phyloP scores from a whole-genome alignment of 2,329 filamentous ascomycete species.

The Chlorencoelia australis region DNA sequence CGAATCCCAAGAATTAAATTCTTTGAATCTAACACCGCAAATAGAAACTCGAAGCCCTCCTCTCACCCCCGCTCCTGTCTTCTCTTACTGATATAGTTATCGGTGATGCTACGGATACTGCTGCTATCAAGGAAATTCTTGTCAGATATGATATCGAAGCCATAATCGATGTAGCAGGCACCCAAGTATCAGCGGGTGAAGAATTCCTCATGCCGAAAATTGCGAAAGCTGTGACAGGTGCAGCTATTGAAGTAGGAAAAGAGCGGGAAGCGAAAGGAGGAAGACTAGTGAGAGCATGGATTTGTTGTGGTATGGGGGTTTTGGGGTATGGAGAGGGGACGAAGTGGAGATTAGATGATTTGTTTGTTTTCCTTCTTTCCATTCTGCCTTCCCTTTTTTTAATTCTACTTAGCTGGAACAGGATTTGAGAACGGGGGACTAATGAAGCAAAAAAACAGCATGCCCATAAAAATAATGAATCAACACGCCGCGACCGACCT shows the following conservation, averaged over 20 bases:
- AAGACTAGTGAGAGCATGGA: conserved; percentile 30
- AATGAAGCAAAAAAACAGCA: too few species aligned
- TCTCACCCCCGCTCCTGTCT: conserved; percentile 26
- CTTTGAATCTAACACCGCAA: too few species aligned
- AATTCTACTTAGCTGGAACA: too few species aligned
- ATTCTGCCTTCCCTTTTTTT: too few species aligned
- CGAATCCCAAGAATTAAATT: too few species aligned
- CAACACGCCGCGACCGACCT: conserved; percentile 12
- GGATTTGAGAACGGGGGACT: too few species aligned
- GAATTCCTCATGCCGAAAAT: conserved; percentile 29
- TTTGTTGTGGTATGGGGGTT: conserved; percentile 27
- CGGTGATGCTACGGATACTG: conserved; percentile 30
- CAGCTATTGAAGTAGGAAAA: conserved; percentile 26
- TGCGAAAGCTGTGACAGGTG: conserved; percentile 28
- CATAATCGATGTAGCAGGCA: conserved; percentile 32
- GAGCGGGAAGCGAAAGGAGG: conserved; percentile 27
- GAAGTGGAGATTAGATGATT: too few species aligned
- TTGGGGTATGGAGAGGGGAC: too few species aligned
- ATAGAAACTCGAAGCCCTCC: conserved; percentile 30
- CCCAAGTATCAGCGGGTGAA: conserved; percentile 30
- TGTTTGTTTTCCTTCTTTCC: too few species aligned
- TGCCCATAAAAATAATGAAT: conserved; percentile 1
- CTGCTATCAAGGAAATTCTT: conserved; percentile 28
- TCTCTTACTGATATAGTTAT: conserved; percentile 27
- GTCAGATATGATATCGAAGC: conserved; percentile 30